Evolutionary conservation across 1,284 basidiomycete genomes (phyloP), one percentile per base, ranked within the genome.

Genomic region (Fomitopsis pinicola): DNA sequence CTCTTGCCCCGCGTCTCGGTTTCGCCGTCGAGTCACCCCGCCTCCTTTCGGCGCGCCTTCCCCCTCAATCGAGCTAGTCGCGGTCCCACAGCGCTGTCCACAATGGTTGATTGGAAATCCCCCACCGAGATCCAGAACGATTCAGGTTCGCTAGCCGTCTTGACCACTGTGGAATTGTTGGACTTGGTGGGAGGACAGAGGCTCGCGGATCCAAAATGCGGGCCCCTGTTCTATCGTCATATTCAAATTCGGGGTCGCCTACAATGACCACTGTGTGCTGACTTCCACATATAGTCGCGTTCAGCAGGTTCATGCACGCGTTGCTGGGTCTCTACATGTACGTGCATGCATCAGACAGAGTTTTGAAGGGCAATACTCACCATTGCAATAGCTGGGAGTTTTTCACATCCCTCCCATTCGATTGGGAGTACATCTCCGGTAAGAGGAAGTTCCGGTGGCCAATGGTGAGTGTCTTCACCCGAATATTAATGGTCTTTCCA

Each of bases 241-340:
- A 45, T 19, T 42, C 48, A 55, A 54, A 54, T 55, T 54, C 60
- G 45, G 38, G 7, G 12, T 42, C 45, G 58, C 45, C 28, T 40
- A 38, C 46, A 57, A 28, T 40, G 58, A 60, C 33, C 61, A 55
- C 17, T 50, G 28, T 50, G 12, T 50, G 28, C 48, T 30, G n/a
- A 38, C 55, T 36, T 42, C 61, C 48, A 30, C 53, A 28, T 62
- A 48, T 65, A 89, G 87, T 66, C 58, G 81, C 82, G 54, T 90
- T 89, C 71, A 77, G 75, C 66, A 86, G 82, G 65, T 81, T 90
- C 63, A 87, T 88, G 79, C 89, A 90, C 66, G 76, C 76, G 42
- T 73, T 90, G 59, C 77, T 89, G 15, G 89, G 88, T 3, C 70
- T 91, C 12, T 91, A 90, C 72, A 79, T 88, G 87, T 85, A 66